Base-by-base conservation (phyloP, 805 yeast species). In the Cyberlindnera euphorbiiphila region DNA sequence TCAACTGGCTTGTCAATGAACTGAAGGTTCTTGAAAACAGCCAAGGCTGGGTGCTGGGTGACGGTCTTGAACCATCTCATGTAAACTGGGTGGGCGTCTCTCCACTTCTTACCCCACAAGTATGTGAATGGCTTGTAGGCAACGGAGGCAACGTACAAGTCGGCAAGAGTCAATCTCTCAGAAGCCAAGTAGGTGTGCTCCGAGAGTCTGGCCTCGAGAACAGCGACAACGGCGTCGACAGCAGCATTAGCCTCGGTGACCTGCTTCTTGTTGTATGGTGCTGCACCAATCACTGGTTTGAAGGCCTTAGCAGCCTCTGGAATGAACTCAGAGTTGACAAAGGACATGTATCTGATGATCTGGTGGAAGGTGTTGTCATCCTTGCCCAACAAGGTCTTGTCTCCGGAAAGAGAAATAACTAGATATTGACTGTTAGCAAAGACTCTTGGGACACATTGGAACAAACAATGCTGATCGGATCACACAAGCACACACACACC, bases 201-300 rank as follows among this genome's bases (percentile, higher is more conserved):
- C 46, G 68, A 60, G 53, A 79, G 70, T 68, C 78, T 73, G 27
- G 60, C 60, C 68, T 83, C 93, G 45, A 71, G 66, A 36, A 73
- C 47, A 22, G 59, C 53, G 45, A 68, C 60, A 38, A 67, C 58
- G 32, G 53, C 54, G 29, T 67, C 71, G 41, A 56, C 48, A 17
- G 37, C 41, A 16, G 54, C 72, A 17, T 39, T 38, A 30, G 66
- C 66, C 25, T 65, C 69, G 41, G 81, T 84, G 43, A 73, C 74
- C 33, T 45, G 56, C 39, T 79, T 81, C 76, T 84, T 83, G 82
- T 84, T 81, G 81, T 76, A 86, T 48, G 94, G 89, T 37, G 47
- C 60, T 36, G 57, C 63, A 54, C 96, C 96, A 32, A 63, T 55
- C 38, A 83, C 57, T 51, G 87, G 83, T 42, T 60, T 59, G 64